These are phyloP conservation scores for Remersonia thermophila DNA, from an alignment of 2,329 filamentous ascomycete genomes.

Conservation along the genomic window DNA sequence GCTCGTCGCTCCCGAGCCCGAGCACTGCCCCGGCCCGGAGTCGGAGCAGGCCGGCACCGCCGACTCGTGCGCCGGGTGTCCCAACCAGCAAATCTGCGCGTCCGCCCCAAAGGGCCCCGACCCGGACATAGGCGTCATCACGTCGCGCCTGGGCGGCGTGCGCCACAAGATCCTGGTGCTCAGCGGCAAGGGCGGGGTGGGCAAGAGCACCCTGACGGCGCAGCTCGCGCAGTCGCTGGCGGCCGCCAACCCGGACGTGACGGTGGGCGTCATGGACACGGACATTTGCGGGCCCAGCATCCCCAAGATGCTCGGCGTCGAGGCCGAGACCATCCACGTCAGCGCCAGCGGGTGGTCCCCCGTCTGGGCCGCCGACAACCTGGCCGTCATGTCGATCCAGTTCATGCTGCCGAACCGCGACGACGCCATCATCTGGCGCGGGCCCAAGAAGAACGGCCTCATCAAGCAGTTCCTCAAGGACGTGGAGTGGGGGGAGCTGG, in stretches of 20 bases:
- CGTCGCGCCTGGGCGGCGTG: constrained; percentile 66
- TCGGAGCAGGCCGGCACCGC: constrained; percentile 56
- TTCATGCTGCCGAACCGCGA: constrained; percentile 94
- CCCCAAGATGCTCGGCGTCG: constrained; percentile 98
- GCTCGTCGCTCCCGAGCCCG: constrained; percentile 87
- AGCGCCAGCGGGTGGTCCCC: constrained; percentile 84
- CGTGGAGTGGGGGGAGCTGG: constrained; percentile 92
- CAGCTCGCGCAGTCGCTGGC: constrained; percentile 85
- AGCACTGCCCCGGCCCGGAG: constrained; percentile 90
- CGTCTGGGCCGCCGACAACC: constrained; percentile 88
- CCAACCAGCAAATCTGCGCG: constrained; percentile 91
- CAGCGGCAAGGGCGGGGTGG: constrained; percentile 84
- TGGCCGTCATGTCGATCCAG: constrained; percentile 94
- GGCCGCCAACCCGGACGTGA: constrained; percentile 63
- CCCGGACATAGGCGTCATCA: constrained; percentile 82
- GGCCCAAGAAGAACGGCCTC: constrained; percentile 94
- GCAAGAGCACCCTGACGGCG: constrained; percentile 87
- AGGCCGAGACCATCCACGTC: constrained; percentile 85
- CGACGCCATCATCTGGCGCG: constrained; percentile 94
- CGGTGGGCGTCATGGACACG: constrained; percentile 92
- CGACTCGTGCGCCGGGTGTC: constrained; percentile 87
- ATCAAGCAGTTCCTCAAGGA: constrained; percentile 98
- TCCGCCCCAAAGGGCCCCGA: constrained; percentile 91
- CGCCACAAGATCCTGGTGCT: constrained; percentile 88
- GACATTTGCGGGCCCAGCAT: constrained; percentile 95